Conservation (phyloP, 78 protist species). For the Salpingoeca rosetta region DNA sequence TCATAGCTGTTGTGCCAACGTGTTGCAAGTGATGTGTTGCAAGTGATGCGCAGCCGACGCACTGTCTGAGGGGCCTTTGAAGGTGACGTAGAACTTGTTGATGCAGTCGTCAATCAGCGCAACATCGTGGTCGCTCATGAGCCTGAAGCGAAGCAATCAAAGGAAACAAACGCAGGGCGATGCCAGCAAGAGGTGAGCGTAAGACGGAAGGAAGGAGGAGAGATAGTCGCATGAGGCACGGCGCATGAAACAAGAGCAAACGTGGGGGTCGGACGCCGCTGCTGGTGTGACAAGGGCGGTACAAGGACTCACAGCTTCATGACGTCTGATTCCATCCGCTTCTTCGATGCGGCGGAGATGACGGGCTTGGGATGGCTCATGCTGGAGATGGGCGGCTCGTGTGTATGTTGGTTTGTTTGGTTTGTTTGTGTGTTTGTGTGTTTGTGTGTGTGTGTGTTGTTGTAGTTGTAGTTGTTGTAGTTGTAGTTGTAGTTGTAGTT, state of each 20-base stretch:
- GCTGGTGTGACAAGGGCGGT: not conserved
- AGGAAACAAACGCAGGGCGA: not conserved
- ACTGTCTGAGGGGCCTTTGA: slow-evolving; percentile 73
- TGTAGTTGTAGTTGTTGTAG: not conserved
- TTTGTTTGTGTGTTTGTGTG: not conserved
- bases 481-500: too few species aligned
- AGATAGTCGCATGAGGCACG: not conserved
- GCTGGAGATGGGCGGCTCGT: not conserved
- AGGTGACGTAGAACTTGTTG: slow-evolving; percentile 46
- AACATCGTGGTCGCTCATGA: slow-evolving; percentile 64
- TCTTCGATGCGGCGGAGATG: not conserved
- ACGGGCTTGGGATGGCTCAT: not conserved
- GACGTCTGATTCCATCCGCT: slow-evolving; percentile 64
- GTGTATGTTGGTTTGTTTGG: not conserved
- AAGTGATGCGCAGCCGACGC: not conserved
- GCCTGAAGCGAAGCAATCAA: slow-evolving; percentile 22
- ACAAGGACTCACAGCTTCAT: slow-evolving; percentile 52
- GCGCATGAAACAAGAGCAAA: not conserved
- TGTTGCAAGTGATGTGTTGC: not conserved
- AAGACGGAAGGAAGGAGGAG: not conserved
- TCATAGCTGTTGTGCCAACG: not conserved
- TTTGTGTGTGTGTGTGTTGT: not conserved
- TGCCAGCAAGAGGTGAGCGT: not conserved
- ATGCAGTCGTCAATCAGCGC: slow-evolving; percentile 32
- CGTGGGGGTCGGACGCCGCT: too few species aligned